Evolutionary conservation across 2,329 filamentous ascomycete genomes (phyloP).

Genomic region (Penicillium fuscoglaucum): DNA sequence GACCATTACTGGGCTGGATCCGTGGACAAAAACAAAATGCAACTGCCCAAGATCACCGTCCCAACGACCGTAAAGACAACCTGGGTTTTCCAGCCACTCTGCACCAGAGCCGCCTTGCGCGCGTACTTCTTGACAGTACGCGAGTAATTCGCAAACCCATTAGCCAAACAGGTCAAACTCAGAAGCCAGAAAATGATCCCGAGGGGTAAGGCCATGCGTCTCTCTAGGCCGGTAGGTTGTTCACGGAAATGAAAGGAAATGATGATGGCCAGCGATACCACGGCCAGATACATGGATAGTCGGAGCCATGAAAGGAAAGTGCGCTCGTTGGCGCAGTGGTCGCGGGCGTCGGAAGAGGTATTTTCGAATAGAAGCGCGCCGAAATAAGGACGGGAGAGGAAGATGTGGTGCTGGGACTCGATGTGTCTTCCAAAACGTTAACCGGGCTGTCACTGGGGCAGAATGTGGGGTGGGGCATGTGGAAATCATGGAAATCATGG

Average conservation of each 20-base stretch:
- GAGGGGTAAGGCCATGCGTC: conserved; percentile 75
- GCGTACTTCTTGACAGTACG: conserved; percentile 80
- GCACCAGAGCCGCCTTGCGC: conserved; percentile 75
- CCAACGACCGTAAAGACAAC: conserved; percentile 58
- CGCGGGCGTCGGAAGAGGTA: conserved; percentile 63
- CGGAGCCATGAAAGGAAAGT: conserved; percentile 90
- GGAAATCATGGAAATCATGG: not conserved
- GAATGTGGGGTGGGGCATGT: not conserved
- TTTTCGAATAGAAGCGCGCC: conserved; percentile 68
- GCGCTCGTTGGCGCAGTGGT: conserved; percentile 66
- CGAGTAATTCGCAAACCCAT: conserved; percentile 85
- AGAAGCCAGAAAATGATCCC: conserved; percentile 87
- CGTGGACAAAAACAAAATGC: conserved; percentile 46
- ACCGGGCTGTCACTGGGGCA: not conserved
- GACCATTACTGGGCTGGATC: conserved; percentile 30
- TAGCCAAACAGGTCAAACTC: conserved; percentile 70
- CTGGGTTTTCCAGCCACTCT: conserved; percentile 92
- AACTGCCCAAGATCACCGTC: conserved; percentile 47
- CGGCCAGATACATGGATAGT: conserved; percentile 83
- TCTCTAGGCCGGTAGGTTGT: conserved; percentile 68
- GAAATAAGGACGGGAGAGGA: conserved; percentile 56
- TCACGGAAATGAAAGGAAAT: conserved; percentile 88
- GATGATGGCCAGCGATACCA: conserved; percentile 87
- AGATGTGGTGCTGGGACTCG: conserved; percentile 42
- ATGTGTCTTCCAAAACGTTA: conserved; percentile 25